These are phyloP conservation scores for Scolecobasidium constrictum DNA, from an alignment of 2,329 filamentous ascomycete species.

Conservation along the genomic window DNA sequence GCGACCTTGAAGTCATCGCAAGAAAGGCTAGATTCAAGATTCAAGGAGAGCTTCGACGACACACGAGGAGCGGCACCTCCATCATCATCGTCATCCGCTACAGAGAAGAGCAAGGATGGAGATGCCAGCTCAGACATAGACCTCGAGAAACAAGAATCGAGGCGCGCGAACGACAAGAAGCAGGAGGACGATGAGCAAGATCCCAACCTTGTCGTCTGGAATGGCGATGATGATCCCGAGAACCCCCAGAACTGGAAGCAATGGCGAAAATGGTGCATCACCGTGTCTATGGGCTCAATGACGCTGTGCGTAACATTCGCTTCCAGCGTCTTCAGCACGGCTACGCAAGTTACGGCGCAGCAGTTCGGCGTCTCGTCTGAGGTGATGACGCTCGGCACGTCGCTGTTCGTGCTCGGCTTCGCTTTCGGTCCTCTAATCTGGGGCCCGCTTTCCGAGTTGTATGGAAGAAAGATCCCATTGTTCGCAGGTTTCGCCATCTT, in stretches of 20 bases:
- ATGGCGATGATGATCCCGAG: conserved; percentile 43
- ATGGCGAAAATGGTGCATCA: conserved; percentile 31
- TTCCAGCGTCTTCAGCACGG: conserved; percentile 34
- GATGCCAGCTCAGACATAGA: no score
- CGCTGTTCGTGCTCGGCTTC: conserved; percentile 41
- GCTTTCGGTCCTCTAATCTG: conserved; percentile 39
- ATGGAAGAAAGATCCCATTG: conserved; percentile 18
- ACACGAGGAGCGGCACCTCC: no score
- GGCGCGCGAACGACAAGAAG: no score
- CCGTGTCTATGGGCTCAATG: conserved; percentile 29
- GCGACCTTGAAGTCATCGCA: no score
- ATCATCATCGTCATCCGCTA: no score
- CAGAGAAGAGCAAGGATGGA: no score
- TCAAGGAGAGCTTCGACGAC: no score
- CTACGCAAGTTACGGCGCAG: conserved; percentile 27
- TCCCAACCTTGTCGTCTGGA: conserved; percentile 48
- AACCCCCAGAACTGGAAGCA: conserved; percentile 52
- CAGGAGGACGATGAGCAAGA: conserved; percentile 18
- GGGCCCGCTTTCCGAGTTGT: conserved; percentile 7
- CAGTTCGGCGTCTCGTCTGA: conserved; percentile 33
- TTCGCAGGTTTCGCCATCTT: conserved; percentile 39
- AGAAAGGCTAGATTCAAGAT: no score
- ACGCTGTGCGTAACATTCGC: conserved; percentile 39
- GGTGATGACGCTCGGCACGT: conserved; percentile 39
- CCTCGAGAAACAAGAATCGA: no score